Conservation (phyloP, 2,329 filamentous ascomycete species). For the Aspergillus novoparasiticus region DNA sequence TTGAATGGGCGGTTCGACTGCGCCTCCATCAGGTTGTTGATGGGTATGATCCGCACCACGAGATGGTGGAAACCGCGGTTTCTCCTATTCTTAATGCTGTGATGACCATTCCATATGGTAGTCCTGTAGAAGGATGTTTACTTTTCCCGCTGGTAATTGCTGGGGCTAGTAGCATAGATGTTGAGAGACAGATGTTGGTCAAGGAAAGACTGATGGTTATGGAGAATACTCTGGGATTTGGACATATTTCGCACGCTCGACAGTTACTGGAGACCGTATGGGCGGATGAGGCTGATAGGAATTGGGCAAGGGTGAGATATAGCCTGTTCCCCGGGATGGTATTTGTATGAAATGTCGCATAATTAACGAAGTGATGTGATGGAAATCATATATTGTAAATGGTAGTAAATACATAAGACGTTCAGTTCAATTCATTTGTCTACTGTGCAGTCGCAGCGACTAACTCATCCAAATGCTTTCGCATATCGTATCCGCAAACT, state of each 20-base stretch:
- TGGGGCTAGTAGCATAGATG: slow-evolving; percentile 40
- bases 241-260: slow-evolving; percentile 46
- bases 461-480: slow-evolving; percentile 12
- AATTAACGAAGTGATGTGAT: background rate
- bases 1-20: slow-evolving; percentile 46
- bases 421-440: background rate
- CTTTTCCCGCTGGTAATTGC: slow-evolving; percentile 49
- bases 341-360: slow-evolving; percentile 19
- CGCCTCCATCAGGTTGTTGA: slow-evolving; percentile 49
- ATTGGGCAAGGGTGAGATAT: slow-evolving; percentile 35
- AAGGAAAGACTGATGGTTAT: slow-evolving; percentile 48
- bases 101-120: slow-evolving; percentile 46
- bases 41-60: slow-evolving; percentile 42
- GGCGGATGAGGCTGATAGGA: slow-evolving; percentile 28
- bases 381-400: background rate
- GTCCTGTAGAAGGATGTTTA: slow-evolving; percentile 44
- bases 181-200: slow-evolving; percentile 41
- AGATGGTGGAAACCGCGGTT: slow-evolving; percentile 37
- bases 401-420: background rate
- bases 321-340: slow-evolving; percentile 31
- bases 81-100: slow-evolving; percentile 40
- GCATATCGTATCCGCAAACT: slow-evolving; percentile 34
- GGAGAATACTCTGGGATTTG: slow-evolving; percentile 49
- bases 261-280: slow-evolving; percentile 47
- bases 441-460: background rate